Conservation (phyloP, 176 grass and related monocot genomes). For the Carex kokanica region DNA sequence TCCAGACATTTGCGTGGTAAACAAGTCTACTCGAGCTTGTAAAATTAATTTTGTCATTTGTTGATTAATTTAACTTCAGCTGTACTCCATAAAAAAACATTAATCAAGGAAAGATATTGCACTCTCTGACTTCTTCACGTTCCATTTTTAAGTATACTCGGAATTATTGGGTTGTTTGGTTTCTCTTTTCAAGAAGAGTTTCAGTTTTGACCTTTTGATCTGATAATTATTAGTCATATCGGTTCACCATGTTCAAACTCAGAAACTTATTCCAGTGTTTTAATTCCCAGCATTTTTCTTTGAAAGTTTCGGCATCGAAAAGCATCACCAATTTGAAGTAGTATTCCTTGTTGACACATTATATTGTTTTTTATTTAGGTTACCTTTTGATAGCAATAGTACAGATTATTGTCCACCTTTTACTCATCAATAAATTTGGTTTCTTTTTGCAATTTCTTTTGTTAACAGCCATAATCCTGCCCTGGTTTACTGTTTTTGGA, state of each 20-base stretch:
- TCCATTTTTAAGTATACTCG: neutral
- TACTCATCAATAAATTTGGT: neutral
- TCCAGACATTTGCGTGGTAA: constrained; percentile 79
- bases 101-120: neutral
- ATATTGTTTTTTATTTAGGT: neutral
- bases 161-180: neutral
- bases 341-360: neutral
- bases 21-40: constrained; percentile 22
- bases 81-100: neutral
- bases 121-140: neutral
- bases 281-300: neutral
- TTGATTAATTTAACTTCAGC: constrained; percentile 1
- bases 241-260: neutral
- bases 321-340: neutral
- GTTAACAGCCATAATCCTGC: neutral
- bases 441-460: neutral
- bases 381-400: neutral
- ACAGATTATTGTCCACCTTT: constrained; percentile 5
- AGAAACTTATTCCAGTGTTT: neutral
- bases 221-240: neutral
- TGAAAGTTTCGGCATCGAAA: neutral
- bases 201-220: neutral
- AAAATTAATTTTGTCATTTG: neutral
- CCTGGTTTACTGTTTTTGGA: neutral
- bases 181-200: neutral